phyloP scores from a whole-genome alignment of 2,329 filamentous ascomycete species.

The Exserohilum turcica region DNA sequence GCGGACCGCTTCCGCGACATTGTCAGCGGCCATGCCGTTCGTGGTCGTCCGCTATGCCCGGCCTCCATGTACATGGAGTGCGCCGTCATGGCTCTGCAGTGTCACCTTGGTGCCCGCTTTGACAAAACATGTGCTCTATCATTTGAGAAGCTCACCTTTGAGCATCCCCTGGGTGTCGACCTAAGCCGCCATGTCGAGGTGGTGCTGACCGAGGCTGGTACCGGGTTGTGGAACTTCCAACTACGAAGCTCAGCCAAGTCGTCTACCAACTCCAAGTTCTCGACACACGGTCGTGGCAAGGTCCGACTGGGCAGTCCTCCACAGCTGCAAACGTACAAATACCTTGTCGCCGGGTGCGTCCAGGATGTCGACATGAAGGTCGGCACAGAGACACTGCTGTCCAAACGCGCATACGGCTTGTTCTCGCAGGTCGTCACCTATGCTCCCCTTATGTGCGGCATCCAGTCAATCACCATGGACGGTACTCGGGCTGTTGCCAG shows the following conservation, averaged over 20 bases:
- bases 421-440: conserved; percentile 5
- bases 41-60: not conserved
- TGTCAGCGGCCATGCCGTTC: conserved; percentile 4
- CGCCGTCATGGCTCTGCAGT: conserved; percentile 3
- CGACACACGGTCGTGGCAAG: not conserved
- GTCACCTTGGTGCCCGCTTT: not conserved
- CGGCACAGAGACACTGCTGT: not conserved
- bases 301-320: not conserved
- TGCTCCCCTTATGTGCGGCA: conserved; percentile 1
- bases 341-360: not conserved
- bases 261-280: not conserved
- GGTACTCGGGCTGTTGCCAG: conserved; percentile 1
- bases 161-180: conserved; percentile 1
- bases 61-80: conserved; percentile 7
- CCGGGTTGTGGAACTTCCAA: conserved; percentile 1
- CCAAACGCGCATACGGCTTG: conserved; percentile 1
- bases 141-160: conserved; percentile 2
- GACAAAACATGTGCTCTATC: not conserved
- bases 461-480: conserved; percentile 6
- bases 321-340: conserved; percentile 1
- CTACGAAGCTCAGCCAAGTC: not conserved
- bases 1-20: conserved; percentile 1
- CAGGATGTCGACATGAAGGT: not conserved
- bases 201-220: conserved; percentile 1
- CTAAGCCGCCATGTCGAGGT: not conserved